Conservation (phyloP, 768 basidiomycete genomes). For the Crassisporium funariophilum region DNA sequence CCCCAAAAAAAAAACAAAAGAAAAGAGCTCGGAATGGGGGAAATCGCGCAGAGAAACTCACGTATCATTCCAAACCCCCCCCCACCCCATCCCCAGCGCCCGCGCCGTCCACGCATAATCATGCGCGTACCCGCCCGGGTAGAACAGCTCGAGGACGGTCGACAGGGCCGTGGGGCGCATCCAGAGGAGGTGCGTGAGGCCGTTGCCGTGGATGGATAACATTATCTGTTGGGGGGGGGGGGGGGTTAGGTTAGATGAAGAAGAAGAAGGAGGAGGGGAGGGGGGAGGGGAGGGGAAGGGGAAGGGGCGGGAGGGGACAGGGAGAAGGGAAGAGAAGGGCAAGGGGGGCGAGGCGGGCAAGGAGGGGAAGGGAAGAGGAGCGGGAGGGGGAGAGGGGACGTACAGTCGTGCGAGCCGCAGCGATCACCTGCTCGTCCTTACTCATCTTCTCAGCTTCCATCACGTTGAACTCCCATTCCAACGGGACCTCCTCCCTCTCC, state of each 20-base stretch:
- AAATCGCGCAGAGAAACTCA: too few relatives aligned
- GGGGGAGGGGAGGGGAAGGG: not conserved
- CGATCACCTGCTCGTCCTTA: conserved; percentile 73
- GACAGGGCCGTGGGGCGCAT: conserved; percentile 78
- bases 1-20: not conserved
- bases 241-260: conserved; percentile 1
- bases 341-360: too few relatives aligned
- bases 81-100: conserved; percentile 74
- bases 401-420: conserved; percentile 72
- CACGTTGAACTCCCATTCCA: conserved; percentile 61
- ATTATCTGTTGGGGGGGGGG: conserved; percentile 47
- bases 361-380: conserved; percentile 12
- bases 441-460: conserved; percentile 65
- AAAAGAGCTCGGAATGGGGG: conserved; percentile 17
- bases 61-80: conserved; percentile 83
- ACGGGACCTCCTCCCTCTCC: conserved; percentile 24
- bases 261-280: not conserved
- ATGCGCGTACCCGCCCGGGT: conserved; percentile 77
- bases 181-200: conserved; percentile 82
- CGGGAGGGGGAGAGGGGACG: too few relatives aligned
- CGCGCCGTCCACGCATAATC: conserved; percentile 85
- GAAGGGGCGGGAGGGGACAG: not conserved
- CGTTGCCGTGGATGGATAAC: conserved; percentile 79
- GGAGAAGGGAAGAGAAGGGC: not conserved
- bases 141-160: conserved; percentile 86